phyloP scores from a whole-genome alignment of 805 yeast genomes.

The Hanseniaspora taiwanica region DNA sequence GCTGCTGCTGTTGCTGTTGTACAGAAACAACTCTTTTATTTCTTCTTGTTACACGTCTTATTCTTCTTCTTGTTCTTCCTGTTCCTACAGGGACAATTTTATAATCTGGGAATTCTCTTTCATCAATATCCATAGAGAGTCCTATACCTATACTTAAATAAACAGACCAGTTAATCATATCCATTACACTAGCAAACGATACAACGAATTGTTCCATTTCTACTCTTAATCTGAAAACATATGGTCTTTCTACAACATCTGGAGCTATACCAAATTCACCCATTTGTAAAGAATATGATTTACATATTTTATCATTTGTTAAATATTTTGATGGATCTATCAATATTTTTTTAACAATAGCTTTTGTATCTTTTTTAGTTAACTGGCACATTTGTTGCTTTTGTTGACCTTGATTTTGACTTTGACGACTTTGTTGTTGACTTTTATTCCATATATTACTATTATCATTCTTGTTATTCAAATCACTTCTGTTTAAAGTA shows the following conservation, averaged over 20 bases:
- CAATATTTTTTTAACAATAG: constrained; percentile 11
- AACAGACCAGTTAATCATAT: constrained; percentile 68
- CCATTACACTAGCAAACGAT: constrained; percentile 46
- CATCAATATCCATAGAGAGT: constrained; percentile 60
- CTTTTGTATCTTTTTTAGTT: constrained; percentile 17
- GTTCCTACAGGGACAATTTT: constrained; percentile 73
- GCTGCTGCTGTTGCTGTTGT: constrained; percentile 1
- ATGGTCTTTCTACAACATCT: constrained; percentile 62
- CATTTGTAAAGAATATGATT: constrained; percentile 70
- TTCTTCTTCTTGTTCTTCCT: constrained; percentile 27
- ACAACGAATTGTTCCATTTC: constrained; percentile 75
- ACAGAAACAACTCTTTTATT: constrained; percentile 1
- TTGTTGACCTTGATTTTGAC: too few relatives aligned
- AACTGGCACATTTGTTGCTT: too few relatives aligned
- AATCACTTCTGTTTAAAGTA: not conserved
- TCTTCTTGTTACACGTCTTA: constrained; percentile 7
- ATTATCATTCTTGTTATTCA: not conserved
- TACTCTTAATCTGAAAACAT: constrained; percentile 60
- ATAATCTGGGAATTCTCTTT: constrained; percentile 60
- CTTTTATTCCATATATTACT: not conserved
- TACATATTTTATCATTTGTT: constrained; percentile 28
- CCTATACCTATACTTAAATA: constrained; percentile 65
- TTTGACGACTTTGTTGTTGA: too few relatives aligned
- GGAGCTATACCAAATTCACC: constrained; percentile 75
- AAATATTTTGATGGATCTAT: constrained; percentile 16